Evolutionary conservation across 148 eudicot species (phyloP).

Genomic region (Amaranthus cruentus): DNA sequence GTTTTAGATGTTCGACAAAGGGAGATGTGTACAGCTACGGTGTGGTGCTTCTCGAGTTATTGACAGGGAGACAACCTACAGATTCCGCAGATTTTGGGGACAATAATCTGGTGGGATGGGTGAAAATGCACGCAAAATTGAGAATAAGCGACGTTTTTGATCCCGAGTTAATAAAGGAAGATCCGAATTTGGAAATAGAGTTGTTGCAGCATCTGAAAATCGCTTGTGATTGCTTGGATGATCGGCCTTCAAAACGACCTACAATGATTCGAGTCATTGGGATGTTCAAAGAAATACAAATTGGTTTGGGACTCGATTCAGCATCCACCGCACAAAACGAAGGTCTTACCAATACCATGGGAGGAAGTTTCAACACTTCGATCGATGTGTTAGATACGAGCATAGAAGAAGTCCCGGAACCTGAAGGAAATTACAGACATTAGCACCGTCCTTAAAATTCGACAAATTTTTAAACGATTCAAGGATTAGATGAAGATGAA

Average conservation of each 20-base stretch:
- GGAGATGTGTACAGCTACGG: constrained; percentile 95
- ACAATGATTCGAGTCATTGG: constrained; percentile 93
- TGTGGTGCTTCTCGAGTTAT: constrained; percentile 73
- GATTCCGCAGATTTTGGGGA: constrained; percentile 85
- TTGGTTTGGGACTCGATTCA: constrained; percentile 64
- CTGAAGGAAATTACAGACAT: constrained; percentile 24
- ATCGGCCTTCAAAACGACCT: constrained; percentile 63
- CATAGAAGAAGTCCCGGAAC: constrained; percentile 34
- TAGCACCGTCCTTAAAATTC: neutral
- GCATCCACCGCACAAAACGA: constrained; percentile 38
- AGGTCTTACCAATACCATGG: constrained; percentile 30
- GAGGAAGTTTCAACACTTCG: constrained; percentile 36
- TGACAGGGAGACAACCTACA: constrained; percentile 73
- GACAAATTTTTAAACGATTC: no score
- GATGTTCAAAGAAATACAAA: constrained; percentile 81
- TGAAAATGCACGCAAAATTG: constrained; percentile 52
- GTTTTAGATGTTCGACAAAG: constrained; percentile 63
- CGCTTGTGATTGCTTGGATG: constrained; percentile 82
- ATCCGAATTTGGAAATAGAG: constrained; percentile 58
- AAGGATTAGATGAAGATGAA: no score
- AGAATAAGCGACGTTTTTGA: constrained; percentile 67
- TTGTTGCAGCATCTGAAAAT: constrained; percentile 65
- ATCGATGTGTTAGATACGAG: constrained; percentile 48
- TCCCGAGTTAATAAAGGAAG: constrained; percentile 54
- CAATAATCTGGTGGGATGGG: constrained; percentile 89